These are phyloP conservation scores for Xylaria palmicola DNA, from an alignment of 495 filamentous ascomycete genomes.

Conservation along the genomic window DNA sequence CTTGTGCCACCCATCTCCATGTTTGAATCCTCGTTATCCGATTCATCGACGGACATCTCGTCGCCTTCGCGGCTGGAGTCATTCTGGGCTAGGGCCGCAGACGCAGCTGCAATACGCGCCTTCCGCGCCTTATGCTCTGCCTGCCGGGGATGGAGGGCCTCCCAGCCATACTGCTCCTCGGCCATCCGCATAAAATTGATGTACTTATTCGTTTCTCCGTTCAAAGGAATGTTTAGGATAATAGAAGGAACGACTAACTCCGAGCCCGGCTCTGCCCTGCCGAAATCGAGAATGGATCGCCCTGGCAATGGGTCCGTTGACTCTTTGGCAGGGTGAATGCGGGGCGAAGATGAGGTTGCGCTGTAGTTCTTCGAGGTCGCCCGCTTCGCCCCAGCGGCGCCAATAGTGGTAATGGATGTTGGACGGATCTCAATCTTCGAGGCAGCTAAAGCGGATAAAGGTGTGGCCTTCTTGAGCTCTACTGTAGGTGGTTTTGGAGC, in stretches of 20 bases:
- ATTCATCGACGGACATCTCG: constrained; percentile 70
- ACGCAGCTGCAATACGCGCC: constrained; percentile 78
- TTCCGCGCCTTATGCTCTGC: constrained; percentile 80
- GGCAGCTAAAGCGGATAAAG: constrained; percentile 24
- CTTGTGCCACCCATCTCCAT: constrained; percentile 70
- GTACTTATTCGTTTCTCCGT: constrained; percentile 79
- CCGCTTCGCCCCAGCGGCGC: constrained; percentile 34
- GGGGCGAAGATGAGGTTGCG: constrained; percentile 41
- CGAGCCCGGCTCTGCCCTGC: constrained; percentile 47
- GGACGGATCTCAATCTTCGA: constrained; percentile 38
- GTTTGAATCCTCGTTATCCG: constrained; percentile 70
- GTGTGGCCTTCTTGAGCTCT: constrained; percentile 37
- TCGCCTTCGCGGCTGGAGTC: constrained; percentile 72
- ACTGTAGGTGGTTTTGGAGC: constrained; percentile 34
- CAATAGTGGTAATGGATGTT: constrained; percentile 41
- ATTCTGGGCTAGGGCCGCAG: constrained; percentile 73
- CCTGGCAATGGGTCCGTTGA: constrained; percentile 37
- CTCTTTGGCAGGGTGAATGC: constrained; percentile 40
- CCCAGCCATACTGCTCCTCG: constrained; percentile 90
- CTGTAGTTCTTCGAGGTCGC: constrained; percentile 42
- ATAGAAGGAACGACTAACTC: constrained; percentile 69
- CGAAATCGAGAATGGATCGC: constrained; percentile 53
- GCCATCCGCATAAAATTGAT: constrained; percentile 94
- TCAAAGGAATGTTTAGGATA: constrained; percentile 75
- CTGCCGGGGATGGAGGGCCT: constrained; percentile 84